Evolutionary conservation across 495 filamentous ascomycete species (phyloP), one percentile per base, ranked within the genome.

Genomic region (Tuber melanosporum): DNA sequence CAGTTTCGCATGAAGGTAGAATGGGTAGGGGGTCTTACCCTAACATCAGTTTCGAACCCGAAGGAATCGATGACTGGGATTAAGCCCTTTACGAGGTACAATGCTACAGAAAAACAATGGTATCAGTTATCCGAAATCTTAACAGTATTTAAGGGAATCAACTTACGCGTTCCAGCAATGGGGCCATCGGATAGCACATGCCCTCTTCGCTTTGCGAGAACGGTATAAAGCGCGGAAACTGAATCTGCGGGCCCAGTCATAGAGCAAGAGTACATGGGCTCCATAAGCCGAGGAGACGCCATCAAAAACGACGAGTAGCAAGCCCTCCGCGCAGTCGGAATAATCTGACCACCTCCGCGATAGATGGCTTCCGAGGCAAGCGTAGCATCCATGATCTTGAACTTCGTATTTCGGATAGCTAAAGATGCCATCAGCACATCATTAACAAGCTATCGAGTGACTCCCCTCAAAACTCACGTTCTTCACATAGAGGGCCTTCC

Each of bases 1-100:
- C 15, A n/a, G 41, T 22, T 15, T 76, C 75, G 70, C 17, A 36
- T 36, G 22, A 46, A 19, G 71, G 74, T 12, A 8, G 47, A 32
- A 75, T 36, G 22, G 17, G 71, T 32, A 36, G 26, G 15, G 4
- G 26, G 57, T 66, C 57, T 66, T 36, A 66, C 57, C 71, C 95
- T 87, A 66, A 98, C 87, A 85, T 99, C 95, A 4, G 95, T 98
- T 85, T 99, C 95, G 84, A 99, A 98, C 10, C 95, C 95, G 83
- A 99, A 99, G 17, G 89, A 92, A 86, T 99, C 95, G 81, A 99
- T 96, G 47, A 99, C 95, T 1, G 95, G 95, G 71, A 99, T 92
- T 41, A 97, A 87, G 2, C 95, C 95, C 75, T 89, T 91, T 44
- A 98, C 94, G 19, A 91, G 89, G 86, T 98, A 98, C 19, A 99